Evolutionary conservation across 495 filamentous ascomycete genomes (phyloP), one percentile per base, ranked within the genome.

Genomic region (Aspergillus homomorphus): DNA sequence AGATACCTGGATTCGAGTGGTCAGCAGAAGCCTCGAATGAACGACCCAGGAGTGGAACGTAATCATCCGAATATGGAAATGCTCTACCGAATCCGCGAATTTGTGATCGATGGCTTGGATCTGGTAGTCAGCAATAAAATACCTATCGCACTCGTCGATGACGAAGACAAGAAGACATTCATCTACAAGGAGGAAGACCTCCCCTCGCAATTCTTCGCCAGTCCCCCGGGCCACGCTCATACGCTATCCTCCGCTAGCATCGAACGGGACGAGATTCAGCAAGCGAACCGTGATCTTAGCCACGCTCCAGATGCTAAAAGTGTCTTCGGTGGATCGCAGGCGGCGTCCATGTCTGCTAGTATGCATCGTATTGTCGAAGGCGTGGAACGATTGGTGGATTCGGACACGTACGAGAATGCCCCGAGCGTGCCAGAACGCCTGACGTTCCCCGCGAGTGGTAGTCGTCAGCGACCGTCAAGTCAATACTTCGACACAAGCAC

Each of bases 61-160:
- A 77, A 78, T 51, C 82, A 87, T 59, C 82, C 84, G 0, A 87
- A 87, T 54, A 76, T 84, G 46, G 89, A 92, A 69, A 89, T 87
- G 85, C 77, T 88, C 15, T 84, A 84, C 52, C 79, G 89, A 44
- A 80, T 91, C 53, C 79, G 80, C 26, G 87, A 87, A 60, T 77
- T 92, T 23, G 74, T 92, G 6, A 78, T 84, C 20, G 87, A 87
- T 70, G 88, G 83, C 18, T 69, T 88, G 26, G 72, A 79, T 54
- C 69, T 89, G 15, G 80, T 83, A 26, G 69, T 78, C 38, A 75
- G 80, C 63, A 81, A 82, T 58, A 73, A 66, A 69, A 78, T 80
- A 23, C 78, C 78, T 0, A 61, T 83, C 28, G 69, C 70, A 30
- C 66, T 80, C 28, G 68, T 81, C 19, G 73, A 80, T 62, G 69